Base-by-base conservation (phyloP, 768 basidiomycete species). In the Termitomyces titanicus region DNA sequence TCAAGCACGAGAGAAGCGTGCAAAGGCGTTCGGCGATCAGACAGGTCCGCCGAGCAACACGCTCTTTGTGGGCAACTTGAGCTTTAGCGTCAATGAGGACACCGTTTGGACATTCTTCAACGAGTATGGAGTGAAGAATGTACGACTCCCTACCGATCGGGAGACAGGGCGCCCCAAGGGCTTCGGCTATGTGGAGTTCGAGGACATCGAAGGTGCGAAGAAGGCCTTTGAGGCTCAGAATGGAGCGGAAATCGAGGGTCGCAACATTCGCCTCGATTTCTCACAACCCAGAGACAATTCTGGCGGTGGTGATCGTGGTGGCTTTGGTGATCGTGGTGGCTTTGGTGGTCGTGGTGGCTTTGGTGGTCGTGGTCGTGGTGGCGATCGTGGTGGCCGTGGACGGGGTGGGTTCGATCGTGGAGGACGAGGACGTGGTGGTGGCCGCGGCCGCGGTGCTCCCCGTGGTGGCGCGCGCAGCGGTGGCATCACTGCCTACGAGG, bases 141-240 rank as follows among this genome's bases (percentile, higher is more conserved):
- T 98, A 38, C 84, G 94, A 53, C 74, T 99, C 47, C 94, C 94
- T 29, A 97, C 94, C 37, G 94, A 98, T 70, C 80, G 92, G 61
- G 97, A 99, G 47, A 81, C 89, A 7, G 94, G 94, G 27, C 81
- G 78, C 58, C 86, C 92, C 44, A 98, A 98, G 72, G 97, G 97
- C 64, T 98, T 96, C 72, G 97, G 86, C 20, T 98, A 98, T 72
- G 90, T 99, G 66, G 94, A 98, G 71, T 97, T 95, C 71, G 83
- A 86, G 61, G 86, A 88, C 62, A 65, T 92, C 37, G 89, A 86
- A 25, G 74, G 80, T 51, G 91, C 97, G 11, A 87, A 86, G 73
- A 86, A 85, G 67, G 96, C 96, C 3, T 82, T 85, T 57, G 84
- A 80, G 63, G 83, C 80, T 4, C 77, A 82, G 25, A 78, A 80